phyloP scores from a whole-genome alignment of 495 filamentous ascomycete genomes.

The Rusavskia elegans region DNA sequence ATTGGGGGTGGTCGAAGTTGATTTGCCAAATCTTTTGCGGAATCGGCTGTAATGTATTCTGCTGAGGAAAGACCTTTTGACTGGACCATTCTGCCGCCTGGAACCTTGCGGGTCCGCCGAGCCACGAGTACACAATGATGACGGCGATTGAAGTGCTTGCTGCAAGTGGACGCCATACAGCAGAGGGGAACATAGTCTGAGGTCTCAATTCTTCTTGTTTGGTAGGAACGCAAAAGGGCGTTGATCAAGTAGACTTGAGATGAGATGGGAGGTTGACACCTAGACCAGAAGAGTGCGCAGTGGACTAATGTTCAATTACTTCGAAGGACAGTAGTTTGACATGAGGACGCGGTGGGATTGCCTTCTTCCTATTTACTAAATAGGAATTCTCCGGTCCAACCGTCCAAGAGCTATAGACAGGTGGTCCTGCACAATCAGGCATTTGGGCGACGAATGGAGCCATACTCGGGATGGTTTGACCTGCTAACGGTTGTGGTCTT shows the following conservation, averaged over 20 bases:
- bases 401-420: no score
- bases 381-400: no score
- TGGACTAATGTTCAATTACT: no score
- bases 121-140: not conserved
- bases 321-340: no score
- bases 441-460: no score
- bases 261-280: no score
- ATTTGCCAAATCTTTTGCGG: slow-evolving; percentile 22
- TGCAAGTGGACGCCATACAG: not conserved
- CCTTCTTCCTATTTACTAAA: no score
- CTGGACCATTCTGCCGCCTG: not conserved
- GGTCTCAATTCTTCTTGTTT: not conserved
- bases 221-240: not conserved
- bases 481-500: no score
- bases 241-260: not conserved
- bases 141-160: not conserved
- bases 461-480: no score
- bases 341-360: no score
- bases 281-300: no score
- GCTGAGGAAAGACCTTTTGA: not conserved
- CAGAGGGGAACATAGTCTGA: not conserved
- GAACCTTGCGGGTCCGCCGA: not conserved
- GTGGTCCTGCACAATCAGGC: no score
- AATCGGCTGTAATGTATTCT: slow-evolving; percentile 1
- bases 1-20: slow-evolving; percentile 11